A percentile compares a stretch with the other conserved stretches of the same genome.
Conservation (phyloP, 2,329 filamentous ascomycete genomes). For the Trichoderma sp. region DNA sequence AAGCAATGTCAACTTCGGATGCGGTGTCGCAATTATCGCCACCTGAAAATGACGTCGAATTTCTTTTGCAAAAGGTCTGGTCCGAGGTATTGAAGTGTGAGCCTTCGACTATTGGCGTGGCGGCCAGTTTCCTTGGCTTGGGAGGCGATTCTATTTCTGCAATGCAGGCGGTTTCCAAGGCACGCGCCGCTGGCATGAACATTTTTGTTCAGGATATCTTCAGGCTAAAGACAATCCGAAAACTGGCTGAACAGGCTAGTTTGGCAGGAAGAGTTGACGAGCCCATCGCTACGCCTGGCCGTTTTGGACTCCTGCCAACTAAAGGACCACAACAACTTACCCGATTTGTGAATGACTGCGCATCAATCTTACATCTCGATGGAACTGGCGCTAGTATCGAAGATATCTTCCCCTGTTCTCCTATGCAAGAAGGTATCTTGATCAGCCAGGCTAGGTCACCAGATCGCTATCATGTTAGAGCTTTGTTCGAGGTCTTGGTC, state of each 20-base stretch:
- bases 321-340: neutral
- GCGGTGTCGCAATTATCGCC: neutral
- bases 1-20: neutral
- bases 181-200: neutral
- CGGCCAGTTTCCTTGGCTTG: neutral
- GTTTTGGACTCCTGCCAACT: neutral
- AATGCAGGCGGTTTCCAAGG: neutral
- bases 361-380: neutral
- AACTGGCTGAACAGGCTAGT: neutral
- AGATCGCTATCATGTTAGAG: neutral
- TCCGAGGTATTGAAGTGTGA: neutral
- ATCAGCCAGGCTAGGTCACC: neutral
- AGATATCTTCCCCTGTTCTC: neutral
- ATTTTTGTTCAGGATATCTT: neutral
- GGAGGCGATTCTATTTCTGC: neutral
- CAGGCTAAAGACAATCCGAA: neutral
- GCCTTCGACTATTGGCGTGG: neutral
- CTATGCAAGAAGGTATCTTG: neutral
- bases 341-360: neutral
- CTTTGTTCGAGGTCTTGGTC: neutral
- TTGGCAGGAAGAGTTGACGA: neutral
- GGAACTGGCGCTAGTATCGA: neutral
- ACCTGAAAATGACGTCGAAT: neutral
- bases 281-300: neutral
- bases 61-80: neutral